These are phyloP conservation scores for Chrysopogon serrulatus DNA, from an alignment of 176 grass and related monocot genomes.

Conservation along the genomic window DNA sequence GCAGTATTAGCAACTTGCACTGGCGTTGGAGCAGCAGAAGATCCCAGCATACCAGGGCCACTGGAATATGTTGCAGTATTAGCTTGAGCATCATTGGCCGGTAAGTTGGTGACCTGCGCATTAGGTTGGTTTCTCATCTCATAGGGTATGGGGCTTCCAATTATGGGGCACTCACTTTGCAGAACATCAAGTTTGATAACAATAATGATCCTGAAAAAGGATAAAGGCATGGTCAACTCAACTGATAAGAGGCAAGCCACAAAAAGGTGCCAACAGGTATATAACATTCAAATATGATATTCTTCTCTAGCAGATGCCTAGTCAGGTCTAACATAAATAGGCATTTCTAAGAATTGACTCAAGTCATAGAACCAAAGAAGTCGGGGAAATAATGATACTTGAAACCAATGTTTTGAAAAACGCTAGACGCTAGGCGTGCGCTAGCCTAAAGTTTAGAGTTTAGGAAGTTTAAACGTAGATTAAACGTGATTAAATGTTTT, in stretches of 20 bases:
- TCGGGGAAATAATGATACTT: neutral
- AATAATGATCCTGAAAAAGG: constrained; percentile 72
- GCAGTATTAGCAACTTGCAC: constrained; percentile 35
- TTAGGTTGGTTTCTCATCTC: neutral
- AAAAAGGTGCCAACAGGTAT: neutral
- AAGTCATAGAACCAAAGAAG: neutral
- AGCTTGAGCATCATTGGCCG: constrained; percentile 26
- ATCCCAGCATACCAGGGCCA: constrained; percentile 20
- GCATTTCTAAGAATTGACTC: neutral
- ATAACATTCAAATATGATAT: neutral
- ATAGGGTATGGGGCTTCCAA: constrained; percentile 57
- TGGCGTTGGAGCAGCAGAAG: constrained; percentile 26
- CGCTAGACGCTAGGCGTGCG: too few species aligned
- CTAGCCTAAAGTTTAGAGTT: too few species aligned
- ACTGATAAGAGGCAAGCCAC: neutral
- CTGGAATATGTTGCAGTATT: constrained; percentile 18
- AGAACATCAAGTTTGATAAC: constrained; percentile 65
- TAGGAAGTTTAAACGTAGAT: too few species aligned
- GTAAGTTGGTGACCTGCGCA: constrained; percentile 18
- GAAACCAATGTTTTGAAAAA: too few species aligned
- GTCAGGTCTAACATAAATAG: neutral
- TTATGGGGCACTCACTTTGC: constrained; percentile 36
- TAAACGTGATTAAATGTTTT: too few species aligned
- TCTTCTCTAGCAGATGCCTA: neutral
- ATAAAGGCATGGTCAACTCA: constrained; percentile 25